These are phyloP conservation scores for Trametes gibbosa DNA, from an alignment of 768 basidiomycete genomes.

Conservation along the genomic window DNA sequence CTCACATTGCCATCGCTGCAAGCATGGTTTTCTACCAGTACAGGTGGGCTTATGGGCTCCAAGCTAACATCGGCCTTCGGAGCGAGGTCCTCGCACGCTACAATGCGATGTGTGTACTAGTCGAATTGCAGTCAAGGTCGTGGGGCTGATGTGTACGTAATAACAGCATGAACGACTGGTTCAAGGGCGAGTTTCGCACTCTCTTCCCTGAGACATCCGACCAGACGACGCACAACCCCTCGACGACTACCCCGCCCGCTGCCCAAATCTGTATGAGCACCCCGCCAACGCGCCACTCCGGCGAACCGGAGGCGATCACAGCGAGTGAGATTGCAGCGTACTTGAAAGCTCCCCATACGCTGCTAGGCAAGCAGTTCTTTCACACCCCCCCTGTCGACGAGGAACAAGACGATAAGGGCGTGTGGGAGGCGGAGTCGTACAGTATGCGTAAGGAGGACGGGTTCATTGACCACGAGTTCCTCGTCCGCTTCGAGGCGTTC, in stretches of 20 bases:
- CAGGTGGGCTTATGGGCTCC: neutral
- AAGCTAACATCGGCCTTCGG: neutral
- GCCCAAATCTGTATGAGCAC: neutral
- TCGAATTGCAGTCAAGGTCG: neutral
- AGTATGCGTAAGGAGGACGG: neutral
- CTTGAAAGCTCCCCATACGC: neutral
- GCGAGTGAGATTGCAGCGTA: neutral
- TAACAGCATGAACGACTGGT: neutral
- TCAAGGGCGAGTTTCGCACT: neutral
- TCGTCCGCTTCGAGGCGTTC: neutral
- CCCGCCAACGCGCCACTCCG: neutral
- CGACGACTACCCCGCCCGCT: neutral
- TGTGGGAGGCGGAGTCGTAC: slow-evolving; percentile 4
- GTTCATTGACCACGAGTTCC: neutral
- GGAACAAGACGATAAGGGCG: neutral
- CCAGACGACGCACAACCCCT: neutral
- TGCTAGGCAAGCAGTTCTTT: slow-evolving; percentile 2
- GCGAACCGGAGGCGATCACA: neutral
- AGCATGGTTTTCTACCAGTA: neutral
- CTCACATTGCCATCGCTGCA: neutral
- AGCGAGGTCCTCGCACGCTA: neutral
- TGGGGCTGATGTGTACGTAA: neutral
- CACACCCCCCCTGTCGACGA: neutral
- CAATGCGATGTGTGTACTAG: neutral
- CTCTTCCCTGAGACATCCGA: neutral